phyloP scores from a whole-genome alignment of 2,329 filamentous ascomycete species.

The Epichloe aotearoae region DNA sequence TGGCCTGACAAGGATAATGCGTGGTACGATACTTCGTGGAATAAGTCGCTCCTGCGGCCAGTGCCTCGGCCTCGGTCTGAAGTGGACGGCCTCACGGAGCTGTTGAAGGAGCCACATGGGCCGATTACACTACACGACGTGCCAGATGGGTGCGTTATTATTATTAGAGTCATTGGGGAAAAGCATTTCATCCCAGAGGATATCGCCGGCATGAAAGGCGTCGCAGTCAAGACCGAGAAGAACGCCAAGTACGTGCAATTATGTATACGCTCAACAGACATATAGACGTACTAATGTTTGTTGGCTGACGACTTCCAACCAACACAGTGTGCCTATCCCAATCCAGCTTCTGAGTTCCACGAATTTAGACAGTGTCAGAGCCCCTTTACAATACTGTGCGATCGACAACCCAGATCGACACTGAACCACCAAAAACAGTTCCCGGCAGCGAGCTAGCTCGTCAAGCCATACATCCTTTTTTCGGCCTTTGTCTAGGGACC shows the following conservation, averaged over 20 bases:
- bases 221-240: neutral
- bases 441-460: neutral
- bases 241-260: neutral
- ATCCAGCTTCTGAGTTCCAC: too few relatives aligned
- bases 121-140: neutral
- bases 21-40: too few relatives aligned
- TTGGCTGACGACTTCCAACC: too few relatives aligned
- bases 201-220: neutral
- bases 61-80: neutral
- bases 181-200: neutral
- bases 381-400: fast-evolving
- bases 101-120: neutral
- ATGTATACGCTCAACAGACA: neutral
- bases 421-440: neutral
- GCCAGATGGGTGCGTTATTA: neutral
- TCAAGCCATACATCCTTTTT: neutral
- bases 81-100: neutral
- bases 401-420: neutral
- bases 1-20: too few relatives aligned
- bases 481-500: neutral
- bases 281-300: too few relatives aligned
- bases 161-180: neutral
- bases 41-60: too few relatives aligned
- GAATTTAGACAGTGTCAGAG: fast-evolving
- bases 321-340: too few relatives aligned